Percentiles rank a stretch among this genome's conserved stretches.
Conservation (phyloP, 2,329 filamentous ascomycete species). For the Erysiphe pulchra region DNA sequence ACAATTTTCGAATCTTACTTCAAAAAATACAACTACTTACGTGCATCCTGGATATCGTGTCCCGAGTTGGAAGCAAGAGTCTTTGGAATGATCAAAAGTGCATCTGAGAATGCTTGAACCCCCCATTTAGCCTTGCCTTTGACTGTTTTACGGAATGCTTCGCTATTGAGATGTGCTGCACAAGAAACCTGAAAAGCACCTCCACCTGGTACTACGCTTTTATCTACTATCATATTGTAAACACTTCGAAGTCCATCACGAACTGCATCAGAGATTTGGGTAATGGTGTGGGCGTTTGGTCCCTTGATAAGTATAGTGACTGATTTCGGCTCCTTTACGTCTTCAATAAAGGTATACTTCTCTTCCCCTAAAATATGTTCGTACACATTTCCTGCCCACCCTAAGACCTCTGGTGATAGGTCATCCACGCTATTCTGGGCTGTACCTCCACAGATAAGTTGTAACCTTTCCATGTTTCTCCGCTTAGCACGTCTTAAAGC, state of each 20-base stretch:
- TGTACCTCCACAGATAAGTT: slow-evolving; percentile 74
- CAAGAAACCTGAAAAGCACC: slow-evolving; percentile 93
- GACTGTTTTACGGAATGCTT: slow-evolving; percentile 65
- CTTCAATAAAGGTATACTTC: slow-evolving; percentile 96
- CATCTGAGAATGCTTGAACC: slow-evolving; percentile 83
- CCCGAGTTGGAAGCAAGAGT: slow-evolving; percentile 88
- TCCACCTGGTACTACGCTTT: slow-evolving; percentile 77
- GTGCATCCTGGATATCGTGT: slow-evolving; percentile 84
- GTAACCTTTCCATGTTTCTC: slow-evolving; percentile 95
- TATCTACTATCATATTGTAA: slow-evolving; percentile 99
- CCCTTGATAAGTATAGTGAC: slow-evolving; percentile 96
- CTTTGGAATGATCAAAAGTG: slow-evolving; percentile 87
- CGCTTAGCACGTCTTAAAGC: slow-evolving; percentile 86
- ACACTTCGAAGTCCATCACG: slow-evolving; percentile 85
- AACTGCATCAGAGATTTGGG: slow-evolving; percentile 88
- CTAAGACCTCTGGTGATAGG: slow-evolving; percentile 61
- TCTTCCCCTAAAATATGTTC: slow-evolving; percentile 95
- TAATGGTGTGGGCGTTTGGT: slow-evolving; percentile 87
- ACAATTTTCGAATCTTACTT: slow-evolving; percentile 3
- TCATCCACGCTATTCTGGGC: slow-evolving; percentile 96
- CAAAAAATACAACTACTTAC: slow-evolving; percentile 26
- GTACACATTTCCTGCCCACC: slow-evolving; percentile 90
- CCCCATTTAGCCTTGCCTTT: slow-evolving; percentile 98
- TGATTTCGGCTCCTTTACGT: slow-evolving; percentile 96
- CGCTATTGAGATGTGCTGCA: slow-evolving; percentile 63